Percentiles rank a stretch among this genome's conserved stretches.
These are phyloP conservation scores for Globisporangium parvum DNA, from an alignment of 352 stramenopile genomes.

Conservation along the genomic window DNA sequence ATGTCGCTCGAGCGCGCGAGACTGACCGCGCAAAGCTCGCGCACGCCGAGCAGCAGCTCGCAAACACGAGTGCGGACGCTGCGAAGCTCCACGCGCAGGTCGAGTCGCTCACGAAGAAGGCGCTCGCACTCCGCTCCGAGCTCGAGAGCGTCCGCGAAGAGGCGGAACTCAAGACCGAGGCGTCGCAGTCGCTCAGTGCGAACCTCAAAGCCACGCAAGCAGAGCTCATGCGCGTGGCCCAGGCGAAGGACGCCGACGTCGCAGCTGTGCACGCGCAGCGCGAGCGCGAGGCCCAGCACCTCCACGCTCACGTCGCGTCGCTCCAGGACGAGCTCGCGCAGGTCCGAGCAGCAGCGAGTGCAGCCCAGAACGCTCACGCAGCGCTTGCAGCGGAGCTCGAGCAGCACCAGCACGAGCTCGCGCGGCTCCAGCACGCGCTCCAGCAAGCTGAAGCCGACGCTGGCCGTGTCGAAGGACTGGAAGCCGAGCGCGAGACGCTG, in stretches of 20 bases:
- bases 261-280: background rate
- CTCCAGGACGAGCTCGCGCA: constrained; percentile 24
- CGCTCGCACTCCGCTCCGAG: constrained; percentile 44
- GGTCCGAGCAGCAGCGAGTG: constrained; percentile 14
- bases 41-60: constrained; percentile 43
- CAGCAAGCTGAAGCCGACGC: constrained; percentile 39
- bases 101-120: constrained; percentile 59
- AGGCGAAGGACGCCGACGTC: constrained; percentile 12
- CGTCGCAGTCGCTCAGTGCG: constrained; percentile 9
- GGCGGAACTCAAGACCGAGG: constrained; percentile 8
- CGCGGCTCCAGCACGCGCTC: constrained; percentile 26
- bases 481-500: constrained; percentile 38
- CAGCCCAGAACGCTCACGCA: constrained; percentile 11
- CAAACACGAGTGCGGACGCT: constrained; percentile 26
- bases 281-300: constrained; percentile 7
- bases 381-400: constrained; percentile 21
- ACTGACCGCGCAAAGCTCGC: constrained; percentile 27
- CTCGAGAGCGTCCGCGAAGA: constrained; percentile 20
- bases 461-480: constrained; percentile 19
- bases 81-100: constrained; percentile 40
- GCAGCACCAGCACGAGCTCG: constrained; percentile 23
- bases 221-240: constrained; percentile 3
- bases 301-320: background rate
- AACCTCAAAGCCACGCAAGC: constrained; percentile 8
- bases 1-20: constrained; percentile 41